phyloP scores from a whole-genome alignment of 78 protist species.

The Dictyostelium purpureum region DNA sequence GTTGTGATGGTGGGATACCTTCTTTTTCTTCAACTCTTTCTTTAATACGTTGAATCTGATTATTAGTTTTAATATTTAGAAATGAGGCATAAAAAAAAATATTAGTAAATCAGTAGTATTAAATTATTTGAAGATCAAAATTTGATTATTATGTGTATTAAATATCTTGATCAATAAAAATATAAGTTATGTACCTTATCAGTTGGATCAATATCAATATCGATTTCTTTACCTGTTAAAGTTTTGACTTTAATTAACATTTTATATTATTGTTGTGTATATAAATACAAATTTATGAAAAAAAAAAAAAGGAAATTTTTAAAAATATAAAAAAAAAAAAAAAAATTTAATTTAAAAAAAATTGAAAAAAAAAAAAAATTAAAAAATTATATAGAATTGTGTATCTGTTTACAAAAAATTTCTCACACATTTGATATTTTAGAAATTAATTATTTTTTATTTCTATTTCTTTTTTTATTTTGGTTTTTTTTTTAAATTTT shows the following conservation, averaged over 20 bases:
- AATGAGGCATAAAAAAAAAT: neutral
- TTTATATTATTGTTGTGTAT: conserved; percentile 12
- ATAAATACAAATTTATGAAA: neutral
- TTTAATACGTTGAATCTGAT: conserved; percentile 89
- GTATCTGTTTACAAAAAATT: neutral
- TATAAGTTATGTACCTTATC: conserved; percentile 65
- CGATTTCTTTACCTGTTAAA: conserved; percentile 92
- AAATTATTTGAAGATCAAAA: neutral
- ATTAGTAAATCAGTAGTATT: too few relatives aligned
- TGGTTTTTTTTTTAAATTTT: neutral
- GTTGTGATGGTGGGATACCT: conserved; percentile 94
- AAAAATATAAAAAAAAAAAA: neutral
- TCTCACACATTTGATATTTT: neutral
- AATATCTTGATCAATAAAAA: neutral
- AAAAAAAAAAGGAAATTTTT: neutral
- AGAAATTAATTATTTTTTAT: neutral
- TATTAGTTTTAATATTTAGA: neutral
- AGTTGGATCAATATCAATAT: conserved; percentile 89
- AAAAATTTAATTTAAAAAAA: neutral
- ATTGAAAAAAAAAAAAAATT: neutral
- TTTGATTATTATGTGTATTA: neutral
- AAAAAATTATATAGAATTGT: neutral
- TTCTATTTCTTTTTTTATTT: too few relatives aligned
- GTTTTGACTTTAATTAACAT: conserved; percentile 89
- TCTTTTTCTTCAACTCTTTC: conserved; percentile 95